Base-by-base conservation (phyloP, 495 filamentous ascomycete genomes). In the Apodospora peruviana region DNA sequence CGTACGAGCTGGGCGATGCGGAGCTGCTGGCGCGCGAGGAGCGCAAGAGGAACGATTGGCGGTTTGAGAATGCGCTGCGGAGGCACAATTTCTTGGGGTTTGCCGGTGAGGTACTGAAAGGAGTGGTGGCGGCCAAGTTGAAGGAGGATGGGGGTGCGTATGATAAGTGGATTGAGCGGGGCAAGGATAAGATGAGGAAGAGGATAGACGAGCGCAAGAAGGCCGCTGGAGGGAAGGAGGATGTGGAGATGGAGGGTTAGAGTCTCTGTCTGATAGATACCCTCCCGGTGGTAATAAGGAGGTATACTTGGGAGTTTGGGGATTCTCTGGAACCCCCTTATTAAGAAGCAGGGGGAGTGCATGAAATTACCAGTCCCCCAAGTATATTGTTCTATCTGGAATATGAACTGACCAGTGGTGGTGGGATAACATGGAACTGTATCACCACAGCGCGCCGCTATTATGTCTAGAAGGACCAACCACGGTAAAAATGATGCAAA, bases 51-150 rank as follows among this genome's bases (percentile, higher is more conserved):
- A 76, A 72, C 44, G 87, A 79, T 24, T 99, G 93, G 94, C 78
- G 79, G 59, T 97, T 91, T 82, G 93, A 99, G 80, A 97, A 99
- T 70, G 88, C 90, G 22, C 72, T 99, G 62, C 69, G 93, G 49
- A 69, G 87, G 58, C 91, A 93, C 67, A 99, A 99, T 62, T 97
- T 99, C 69, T 85, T 99, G 16, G 94, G 90, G 0, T 96, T 99
- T 63, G 84, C 90, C 45, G 88, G 87, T 37, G 93, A 97, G 76
- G 74, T 95, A 43, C 67, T 95, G 56, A 93, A 91, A 74, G 88
- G 82, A 19, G 90, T 96, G 23, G 85, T 87, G 35, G 72, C 67
- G 53, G 52, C 61, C 53, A 96, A 95, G 71, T 56, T 94, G 44
- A 69, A 71, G 53, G 70, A 78, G 53, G 84, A 77, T 5, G 83